Base-by-base conservation (phyloP, 208 protist species). In the Ichthyophonus hoferi region DNA sequence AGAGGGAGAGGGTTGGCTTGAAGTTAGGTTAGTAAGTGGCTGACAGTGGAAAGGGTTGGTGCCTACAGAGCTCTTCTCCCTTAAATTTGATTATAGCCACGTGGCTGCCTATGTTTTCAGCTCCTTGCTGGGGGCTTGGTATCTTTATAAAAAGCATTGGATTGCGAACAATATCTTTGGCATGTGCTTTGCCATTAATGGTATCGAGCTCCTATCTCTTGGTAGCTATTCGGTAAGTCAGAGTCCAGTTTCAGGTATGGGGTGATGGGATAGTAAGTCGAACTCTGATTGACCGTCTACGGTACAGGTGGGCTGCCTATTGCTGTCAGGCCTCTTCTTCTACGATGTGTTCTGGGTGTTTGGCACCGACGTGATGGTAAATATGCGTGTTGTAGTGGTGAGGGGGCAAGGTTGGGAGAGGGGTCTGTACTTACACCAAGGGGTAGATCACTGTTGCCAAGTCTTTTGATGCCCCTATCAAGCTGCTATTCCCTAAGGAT, bases 321-420 rank as follows among this genome's bases (percentile, higher is more conserved):
- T 98, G 37, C 92, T 98, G 31, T 37, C 93, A 42, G 96, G 95
- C 1, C 93, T 98, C 12, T 99, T 99, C 93, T 95, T 98, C 79
- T 99, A 99, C 89, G 97, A 99, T 92, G 97, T 99, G 50, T 98
- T 98, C 88, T 98, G 97, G 97, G 97, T 99, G 17, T 99, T 98
- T 92, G 97, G 97, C 38, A 97, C 97, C 2, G 96, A 98, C 88
- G 97, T 89, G 1, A 89, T 89, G 90, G 90, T 90, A 58, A 17
- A 17, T 87, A 82, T 0, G 40, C 0, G 35, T 43, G 33, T 78
- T 3, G 50, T 7, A 24, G 50, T n/a, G 50, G 50, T 7, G 50
- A 24, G 50, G 50, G 50, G 50, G 50, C 14, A 24, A 24, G 50
- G 50, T 7, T 67, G 50, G 24, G 50, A 67, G 50, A 24, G 50